Evolutionary conservation across 495 filamentous ascomycete species (phyloP).

Genomic region (Xylaria telfairii): DNA sequence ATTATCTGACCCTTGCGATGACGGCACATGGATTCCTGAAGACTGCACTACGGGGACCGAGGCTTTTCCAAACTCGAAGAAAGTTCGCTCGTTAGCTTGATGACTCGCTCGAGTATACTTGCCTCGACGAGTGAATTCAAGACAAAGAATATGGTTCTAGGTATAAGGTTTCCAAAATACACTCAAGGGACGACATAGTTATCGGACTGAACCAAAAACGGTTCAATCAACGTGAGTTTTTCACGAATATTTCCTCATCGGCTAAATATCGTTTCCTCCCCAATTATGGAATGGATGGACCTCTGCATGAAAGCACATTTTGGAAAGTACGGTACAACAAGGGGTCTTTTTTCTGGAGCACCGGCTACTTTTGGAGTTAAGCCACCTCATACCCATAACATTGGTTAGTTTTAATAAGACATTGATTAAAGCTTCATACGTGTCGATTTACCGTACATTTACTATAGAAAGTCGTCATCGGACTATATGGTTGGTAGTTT

Average conservation of each 20-base stretch:
- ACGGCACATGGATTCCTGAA: background rate
- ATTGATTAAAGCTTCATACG: background rate
- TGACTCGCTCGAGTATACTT: background rate
- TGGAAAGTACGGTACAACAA: conserved; percentile 6
- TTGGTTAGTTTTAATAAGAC: background rate
- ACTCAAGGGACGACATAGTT: background rate
- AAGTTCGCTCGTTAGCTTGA: background rate
- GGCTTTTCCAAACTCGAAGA: background rate
- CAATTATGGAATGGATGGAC: background rate
- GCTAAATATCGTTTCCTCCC: background rate
- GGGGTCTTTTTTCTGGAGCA: background rate
- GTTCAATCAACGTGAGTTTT: background rate
- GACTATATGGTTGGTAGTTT: background rate
- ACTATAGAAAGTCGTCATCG: background rate
- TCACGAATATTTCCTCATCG: background rate
- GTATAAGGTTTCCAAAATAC: background rate
- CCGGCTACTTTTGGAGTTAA: background rate
- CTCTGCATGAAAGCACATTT: background rate
- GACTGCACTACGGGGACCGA: background rate
- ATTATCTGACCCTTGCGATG: background rate
- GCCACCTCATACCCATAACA: conserved; percentile 2
- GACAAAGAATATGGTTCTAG: background rate
- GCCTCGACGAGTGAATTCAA: background rate
- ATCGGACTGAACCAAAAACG: background rate
- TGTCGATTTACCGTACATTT: background rate